Conservation (phyloP, 2,329 filamentous ascomycete species). For the Colletotrichum somersetense region DNA sequence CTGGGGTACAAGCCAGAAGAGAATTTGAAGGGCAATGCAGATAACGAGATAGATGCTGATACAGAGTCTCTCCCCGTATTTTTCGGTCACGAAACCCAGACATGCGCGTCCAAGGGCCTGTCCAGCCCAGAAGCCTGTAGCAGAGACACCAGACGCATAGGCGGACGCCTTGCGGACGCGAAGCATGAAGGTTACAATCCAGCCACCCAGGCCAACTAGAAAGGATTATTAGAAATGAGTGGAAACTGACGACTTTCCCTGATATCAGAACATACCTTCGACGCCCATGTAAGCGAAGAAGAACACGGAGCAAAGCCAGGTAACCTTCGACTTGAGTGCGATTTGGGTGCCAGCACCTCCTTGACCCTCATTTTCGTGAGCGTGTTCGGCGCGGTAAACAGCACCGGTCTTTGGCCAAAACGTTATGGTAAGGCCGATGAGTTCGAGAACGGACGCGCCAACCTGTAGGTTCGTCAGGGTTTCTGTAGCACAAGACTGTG, state of each 20-base stretch:
- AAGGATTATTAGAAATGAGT: conserved; percentile 27
- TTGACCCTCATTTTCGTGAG: conserved; percentile 43
- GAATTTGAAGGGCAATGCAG: conserved; percentile 71
- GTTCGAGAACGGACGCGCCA: conserved; percentile 67
- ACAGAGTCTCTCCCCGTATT: conserved; percentile 73
- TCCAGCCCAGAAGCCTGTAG: conserved; percentile 84
- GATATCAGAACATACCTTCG: conserved; percentile 61
- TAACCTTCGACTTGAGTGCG: conserved; percentile 63
- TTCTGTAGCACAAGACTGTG: too few relatives aligned
- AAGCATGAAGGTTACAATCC: conserved; percentile 86
- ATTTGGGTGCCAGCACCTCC: conserved; percentile 52
- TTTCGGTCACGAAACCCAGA: conserved; percentile 78
- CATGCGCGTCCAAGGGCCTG: conserved; percentile 76
- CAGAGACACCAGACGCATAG: conserved; percentile 78
- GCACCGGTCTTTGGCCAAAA: conserved; percentile 73
- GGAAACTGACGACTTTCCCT: background rate
- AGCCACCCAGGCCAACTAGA: conserved; percentile 75
- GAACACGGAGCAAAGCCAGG: conserved; percentile 77
- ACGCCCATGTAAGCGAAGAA: conserved; percentile 80
- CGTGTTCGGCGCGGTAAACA: conserved; percentile 61
- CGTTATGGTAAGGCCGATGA: conserved; percentile 60
- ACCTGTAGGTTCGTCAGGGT: conserved; percentile 49
- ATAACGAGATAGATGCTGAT: conserved; percentile 71
- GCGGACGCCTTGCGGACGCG: conserved; percentile 72
- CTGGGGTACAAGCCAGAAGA: conserved; percentile 69